Conservation (phyloP, 116 monocot species). For the Iris pallida region DNA sequence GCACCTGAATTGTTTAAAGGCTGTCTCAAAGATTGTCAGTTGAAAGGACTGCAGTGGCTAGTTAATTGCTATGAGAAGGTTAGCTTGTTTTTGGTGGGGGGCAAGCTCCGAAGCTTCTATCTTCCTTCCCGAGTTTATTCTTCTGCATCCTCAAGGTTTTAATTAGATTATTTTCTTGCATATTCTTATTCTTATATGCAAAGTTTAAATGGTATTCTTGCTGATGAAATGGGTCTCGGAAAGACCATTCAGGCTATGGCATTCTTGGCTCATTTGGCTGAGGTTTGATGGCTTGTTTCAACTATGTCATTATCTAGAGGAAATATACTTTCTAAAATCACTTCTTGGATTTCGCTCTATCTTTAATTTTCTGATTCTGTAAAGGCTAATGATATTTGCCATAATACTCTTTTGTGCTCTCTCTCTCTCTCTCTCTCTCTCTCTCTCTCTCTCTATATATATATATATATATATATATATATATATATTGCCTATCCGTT, state of each 20-base stretch:
- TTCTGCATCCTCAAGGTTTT: too few species aligned
- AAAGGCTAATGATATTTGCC: too few species aligned
- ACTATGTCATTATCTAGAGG: too few species aligned
- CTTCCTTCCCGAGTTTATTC: too few species aligned
- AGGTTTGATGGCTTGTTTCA: constrained; percentile 25
- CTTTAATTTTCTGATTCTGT: not conserved
- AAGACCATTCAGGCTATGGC: constrained; percentile 92
- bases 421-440: too few species aligned
- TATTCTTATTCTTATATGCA: constrained; percentile 6
- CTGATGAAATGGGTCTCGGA: constrained; percentile 92
- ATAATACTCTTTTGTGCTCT: not conserved
- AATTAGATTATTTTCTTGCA: not conserved
- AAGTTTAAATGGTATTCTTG: constrained; percentile 88
- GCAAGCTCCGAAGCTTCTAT: too few species aligned
- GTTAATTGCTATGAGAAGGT: constrained; percentile 86
- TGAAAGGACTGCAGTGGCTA: constrained; percentile 86
- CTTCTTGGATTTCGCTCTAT: too few species aligned
- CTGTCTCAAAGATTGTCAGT: constrained; percentile 70
- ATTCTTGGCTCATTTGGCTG: constrained; percentile 83
- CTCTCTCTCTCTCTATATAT: not conserved
- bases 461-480: too few species aligned
- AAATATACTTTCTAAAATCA: too few species aligned
- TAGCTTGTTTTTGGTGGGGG: not conserved
- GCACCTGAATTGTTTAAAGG: constrained; percentile 77
- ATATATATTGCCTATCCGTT: too few species aligned